A percentile compares a stretch with the other conserved stretches of the same genome.
Conservation (phyloP, 2,329 filamentous ascomycete species). For the Diaporthe vaccinii region DNA sequence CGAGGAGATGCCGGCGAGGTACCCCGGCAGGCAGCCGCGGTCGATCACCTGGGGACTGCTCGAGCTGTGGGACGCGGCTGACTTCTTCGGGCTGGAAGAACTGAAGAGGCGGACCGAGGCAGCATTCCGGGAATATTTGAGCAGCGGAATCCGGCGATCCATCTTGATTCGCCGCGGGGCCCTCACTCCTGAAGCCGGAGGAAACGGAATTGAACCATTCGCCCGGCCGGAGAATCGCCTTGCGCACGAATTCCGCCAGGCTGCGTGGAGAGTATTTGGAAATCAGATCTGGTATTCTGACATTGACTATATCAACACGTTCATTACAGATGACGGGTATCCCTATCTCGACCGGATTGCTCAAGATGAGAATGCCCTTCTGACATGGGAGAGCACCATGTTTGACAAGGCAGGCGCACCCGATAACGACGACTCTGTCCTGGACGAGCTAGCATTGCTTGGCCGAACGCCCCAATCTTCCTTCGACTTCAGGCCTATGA, state of each 20-base stretch:
- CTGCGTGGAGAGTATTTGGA: background rate
- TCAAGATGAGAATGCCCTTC: background rate
- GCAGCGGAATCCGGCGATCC: background rate
- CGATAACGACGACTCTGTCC: no score
- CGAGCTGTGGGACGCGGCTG: background rate
- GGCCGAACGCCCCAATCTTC: background rate
- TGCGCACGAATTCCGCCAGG: background rate
- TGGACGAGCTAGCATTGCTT: no score
- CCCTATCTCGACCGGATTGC: background rate
- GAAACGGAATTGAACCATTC: background rate
- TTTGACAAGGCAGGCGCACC: background rate
- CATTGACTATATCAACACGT: background rate
- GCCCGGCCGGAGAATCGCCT: background rate
- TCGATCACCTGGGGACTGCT: background rate
- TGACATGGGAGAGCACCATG: background rate
- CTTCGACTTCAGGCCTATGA: background rate
- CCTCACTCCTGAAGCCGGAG: background rate
- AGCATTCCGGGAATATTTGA: background rate
- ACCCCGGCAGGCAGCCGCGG: no score
- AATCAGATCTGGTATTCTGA: no score
- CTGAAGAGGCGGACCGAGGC: background rate
- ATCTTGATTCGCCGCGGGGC: background rate
- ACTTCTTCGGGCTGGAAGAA: background rate
- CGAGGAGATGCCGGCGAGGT: background rate
- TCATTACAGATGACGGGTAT: background rate